These are phyloP conservation scores for Plasmodium sp. DNA, from an alignment of 169 alveolate species.

Conservation along the genomic window DNA sequence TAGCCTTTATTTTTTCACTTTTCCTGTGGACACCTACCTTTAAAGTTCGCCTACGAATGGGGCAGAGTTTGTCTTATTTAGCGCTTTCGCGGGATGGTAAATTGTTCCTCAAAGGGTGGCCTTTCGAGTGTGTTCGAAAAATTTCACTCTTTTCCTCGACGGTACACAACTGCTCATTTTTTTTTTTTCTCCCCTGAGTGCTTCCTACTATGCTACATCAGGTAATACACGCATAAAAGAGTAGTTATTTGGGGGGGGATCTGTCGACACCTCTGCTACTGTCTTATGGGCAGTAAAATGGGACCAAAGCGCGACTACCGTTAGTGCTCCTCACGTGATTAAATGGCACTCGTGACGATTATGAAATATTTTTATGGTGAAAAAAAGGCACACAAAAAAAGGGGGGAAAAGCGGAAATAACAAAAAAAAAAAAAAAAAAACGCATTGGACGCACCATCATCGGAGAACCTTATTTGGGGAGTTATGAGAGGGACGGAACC, in stretches of 20 bases:
- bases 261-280: background rate
- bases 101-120: background rate
- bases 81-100: background rate
- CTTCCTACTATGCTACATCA: background rate
- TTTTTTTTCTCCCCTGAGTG: background rate
- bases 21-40: background rate
- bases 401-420: background rate
- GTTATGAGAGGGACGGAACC: background rate
- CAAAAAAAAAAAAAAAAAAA: background rate
- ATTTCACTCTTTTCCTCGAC: background rate
- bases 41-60: background rate
- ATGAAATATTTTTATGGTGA: background rate
- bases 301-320: background rate
- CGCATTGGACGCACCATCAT: background rate
- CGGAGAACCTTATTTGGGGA: background rate
- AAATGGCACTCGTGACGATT: background rate
- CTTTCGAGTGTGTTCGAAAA: background rate
- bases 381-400: background rate
- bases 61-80: background rate
- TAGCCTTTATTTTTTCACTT: background rate
- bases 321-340: background rate
- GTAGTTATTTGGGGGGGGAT: background rate
- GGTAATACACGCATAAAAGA: background rate
- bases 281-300: constrained; percentile 13
- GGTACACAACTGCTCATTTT: background rate